phyloP scores from a whole-genome alignment of 2,329 filamentous ascomycete genomes.

The Esteya vermicola region DNA sequence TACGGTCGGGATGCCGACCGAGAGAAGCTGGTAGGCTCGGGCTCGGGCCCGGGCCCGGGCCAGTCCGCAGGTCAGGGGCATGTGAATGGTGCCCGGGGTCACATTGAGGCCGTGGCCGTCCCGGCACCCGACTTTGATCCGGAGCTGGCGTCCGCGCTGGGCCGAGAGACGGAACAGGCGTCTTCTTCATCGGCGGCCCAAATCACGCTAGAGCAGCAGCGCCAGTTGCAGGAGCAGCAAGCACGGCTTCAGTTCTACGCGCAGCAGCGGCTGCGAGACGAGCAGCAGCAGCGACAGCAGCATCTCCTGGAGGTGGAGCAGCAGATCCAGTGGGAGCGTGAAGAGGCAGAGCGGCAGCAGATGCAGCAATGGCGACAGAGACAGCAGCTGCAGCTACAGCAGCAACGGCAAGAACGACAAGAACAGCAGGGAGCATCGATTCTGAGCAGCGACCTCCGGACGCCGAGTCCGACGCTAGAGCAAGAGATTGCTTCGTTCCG shows the following conservation, averaged over 20 bases:
- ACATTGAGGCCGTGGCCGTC: constrained; percentile 16
- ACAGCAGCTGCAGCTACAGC: background rate
- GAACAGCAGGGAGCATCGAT: background rate
- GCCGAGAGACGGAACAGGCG: too few species aligned
- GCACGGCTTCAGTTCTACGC: background rate
- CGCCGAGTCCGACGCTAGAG: constrained; percentile 25
- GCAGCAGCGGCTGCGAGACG: background rate
- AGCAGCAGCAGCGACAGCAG: background rate
- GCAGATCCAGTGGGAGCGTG: background rate
- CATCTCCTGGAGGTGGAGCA: background rate
- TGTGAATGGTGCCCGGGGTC: too few species aligned
- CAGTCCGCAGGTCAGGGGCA: background rate
- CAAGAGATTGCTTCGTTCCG: constrained; percentile 34
- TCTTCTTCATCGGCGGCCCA: too few species aligned
- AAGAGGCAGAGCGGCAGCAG: background rate
- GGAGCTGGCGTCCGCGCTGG: too few species aligned
- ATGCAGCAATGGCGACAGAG: too few species aligned
- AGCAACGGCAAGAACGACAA: background rate
- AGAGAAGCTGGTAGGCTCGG: constrained; percentile 17
- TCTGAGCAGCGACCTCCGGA: background rate
- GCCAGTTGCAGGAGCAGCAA: background rate
- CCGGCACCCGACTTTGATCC: too few species aligned
- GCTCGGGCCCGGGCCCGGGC: background rate
- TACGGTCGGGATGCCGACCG: constrained; percentile 12
- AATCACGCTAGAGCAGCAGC: constrained; percentile 2